Evolutionary conservation across 768 basidiomycete species (phyloP), one percentile per base, ranked within the genome.

Genomic region (Infundibulicybe gibba): DNA sequence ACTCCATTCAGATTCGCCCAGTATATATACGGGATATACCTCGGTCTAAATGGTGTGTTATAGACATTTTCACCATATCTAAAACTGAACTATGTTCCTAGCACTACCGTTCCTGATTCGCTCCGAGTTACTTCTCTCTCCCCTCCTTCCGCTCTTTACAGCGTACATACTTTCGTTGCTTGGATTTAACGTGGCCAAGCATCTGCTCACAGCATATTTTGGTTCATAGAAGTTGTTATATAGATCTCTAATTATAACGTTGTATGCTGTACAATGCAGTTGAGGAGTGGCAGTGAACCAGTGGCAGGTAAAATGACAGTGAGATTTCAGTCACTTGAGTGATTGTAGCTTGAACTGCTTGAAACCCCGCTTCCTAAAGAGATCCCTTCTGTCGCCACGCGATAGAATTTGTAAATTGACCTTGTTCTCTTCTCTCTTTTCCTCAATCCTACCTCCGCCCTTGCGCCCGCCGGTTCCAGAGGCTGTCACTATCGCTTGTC

Each of bases 71-170:
- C 41, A 17, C 19, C 25, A 19, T 37, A 31, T 38, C 35, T 43
- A 17, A 47, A 35, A 45, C 20, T 49, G 31, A 17, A 33, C 19
- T 48, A 47, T 16, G 34, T 31, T 41, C 32, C 49, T 55, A 88
- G 94, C 94, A 19, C 72, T 98, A n/a, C 95, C 95, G 2, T 98
- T 97, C 70, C 79, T 98, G 48, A 79, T 91, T 52, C 88, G 93
- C 21, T 83, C 90, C 13, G 91, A 94, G 64, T 72, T 97, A 35
- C 77, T 98, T 39, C 80, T 98, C n/a, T 82, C 92, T 11, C 95
- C 94, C 2, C 68, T 97, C 37, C 72, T 97, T 19, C 91, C 94
- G 17, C 69, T 95, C 40, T 89, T 95, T 58, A 83, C 78, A 21
- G 85, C 85, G 50, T 98, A 93, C 65, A 77, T 95, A 48, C 71